phyloP scores from a whole-genome alignment of 164 flowering plant genomes.

The Tinospora cordifolia region DNA sequence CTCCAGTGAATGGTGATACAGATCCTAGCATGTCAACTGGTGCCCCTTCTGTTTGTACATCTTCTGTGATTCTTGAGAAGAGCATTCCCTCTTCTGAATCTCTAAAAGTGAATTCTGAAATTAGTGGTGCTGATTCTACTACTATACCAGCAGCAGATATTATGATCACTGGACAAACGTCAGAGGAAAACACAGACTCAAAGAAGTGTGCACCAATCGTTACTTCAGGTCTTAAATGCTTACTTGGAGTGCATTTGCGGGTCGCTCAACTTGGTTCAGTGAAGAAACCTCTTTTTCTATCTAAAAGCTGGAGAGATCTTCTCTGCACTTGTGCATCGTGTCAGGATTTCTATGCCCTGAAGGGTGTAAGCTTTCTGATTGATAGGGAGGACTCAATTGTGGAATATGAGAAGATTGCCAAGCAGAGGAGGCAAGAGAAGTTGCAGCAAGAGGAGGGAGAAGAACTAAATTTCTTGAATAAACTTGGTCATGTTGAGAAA shows the following conservation, averaged over 20 bases:
- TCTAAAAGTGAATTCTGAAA: slow-evolving; percentile 10
- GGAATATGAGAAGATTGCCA: slow-evolving; percentile 84
- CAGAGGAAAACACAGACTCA: slow-evolving; percentile 18
- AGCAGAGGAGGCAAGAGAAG: slow-evolving; percentile 79
- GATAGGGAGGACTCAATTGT: slow-evolving; percentile 81
- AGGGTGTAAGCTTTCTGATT: slow-evolving; percentile 50
- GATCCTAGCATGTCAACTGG: neutral
- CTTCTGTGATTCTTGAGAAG: slow-evolving; percentile 27
- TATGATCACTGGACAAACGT: slow-evolving; percentile 23
- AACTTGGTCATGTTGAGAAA: slow-evolving; percentile 78
- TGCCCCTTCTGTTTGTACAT: slow-evolving; percentile 18
- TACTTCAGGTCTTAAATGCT: slow-evolving; percentile 30
- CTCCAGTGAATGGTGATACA: slow-evolving; percentile 8
- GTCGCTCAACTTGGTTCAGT: slow-evolving; percentile 25
- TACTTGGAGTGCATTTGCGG: slow-evolving; percentile 39
- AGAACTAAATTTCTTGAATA: slow-evolving; percentile 52
- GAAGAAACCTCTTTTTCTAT: slow-evolving; percentile 68
- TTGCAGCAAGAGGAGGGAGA: slow-evolving; percentile 71
- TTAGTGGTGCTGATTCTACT: slow-evolving; percentile 18
- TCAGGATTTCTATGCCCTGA: slow-evolving; percentile 42
- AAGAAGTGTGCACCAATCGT: slow-evolving; percentile 14
- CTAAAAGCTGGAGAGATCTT: slow-evolving; percentile 71
- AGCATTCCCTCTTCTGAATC: slow-evolving; percentile 14
- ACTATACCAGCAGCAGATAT: slow-evolving; percentile 15
- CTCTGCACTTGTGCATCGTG: slow-evolving; percentile 77